A percentile compares a stretch with the other conserved stretches of the same genome.
phyloP scores from a whole-genome alignment of 768 basidiomycete genomes.

The Suillus ampliporus region DNA sequence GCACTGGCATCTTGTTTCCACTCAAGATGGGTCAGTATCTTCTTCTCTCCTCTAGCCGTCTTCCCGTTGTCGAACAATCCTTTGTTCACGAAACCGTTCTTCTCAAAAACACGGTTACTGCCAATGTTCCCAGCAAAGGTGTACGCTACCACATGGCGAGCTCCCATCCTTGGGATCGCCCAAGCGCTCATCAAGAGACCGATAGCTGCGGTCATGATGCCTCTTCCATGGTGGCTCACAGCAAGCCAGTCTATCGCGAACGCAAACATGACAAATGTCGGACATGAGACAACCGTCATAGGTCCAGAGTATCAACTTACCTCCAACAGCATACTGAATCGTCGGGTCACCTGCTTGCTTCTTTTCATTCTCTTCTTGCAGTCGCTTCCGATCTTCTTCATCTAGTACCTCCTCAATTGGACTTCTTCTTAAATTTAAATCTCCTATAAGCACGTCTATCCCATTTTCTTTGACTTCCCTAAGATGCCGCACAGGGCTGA shows the following conservation, averaged over 20 bases:
- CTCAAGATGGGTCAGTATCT: conserved; percentile 42
- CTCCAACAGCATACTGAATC: conserved; percentile 66
- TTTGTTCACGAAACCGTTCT: conserved; percentile 59
- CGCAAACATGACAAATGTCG: not conserved
- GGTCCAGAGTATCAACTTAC: conserved; percentile 39
- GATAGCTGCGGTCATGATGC: conserved; percentile 77
- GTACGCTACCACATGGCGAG: conserved; percentile 46
- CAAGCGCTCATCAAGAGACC: conserved; percentile 58
- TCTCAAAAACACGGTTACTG: conserved; percentile 69
- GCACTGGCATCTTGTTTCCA: conserved; percentile 33
- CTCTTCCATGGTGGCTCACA: conserved; percentile 64
- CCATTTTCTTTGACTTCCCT: conserved; percentile 63
- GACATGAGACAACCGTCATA: not conserved
- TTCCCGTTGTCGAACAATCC: conserved; percentile 46
- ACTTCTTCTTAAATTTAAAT: conserved; percentile 31
- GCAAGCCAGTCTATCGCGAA: conserved; percentile 64
- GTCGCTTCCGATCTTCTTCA: conserved; percentile 40
- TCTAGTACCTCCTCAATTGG: conserved; percentile 39
- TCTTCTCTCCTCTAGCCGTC: conserved; percentile 43
- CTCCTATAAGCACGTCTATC: conserved; percentile 57
- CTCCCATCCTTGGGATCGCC: conserved; percentile 69
- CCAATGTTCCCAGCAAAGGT: conserved; percentile 60
- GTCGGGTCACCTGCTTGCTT: conserved; percentile 54
- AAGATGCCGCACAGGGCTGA: conserved; percentile 54
- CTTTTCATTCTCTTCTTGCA: conserved; percentile 46